Base-by-base conservation (phyloP, 441 rosid genomes). In the Arabidopsis lyrata region DNA sequence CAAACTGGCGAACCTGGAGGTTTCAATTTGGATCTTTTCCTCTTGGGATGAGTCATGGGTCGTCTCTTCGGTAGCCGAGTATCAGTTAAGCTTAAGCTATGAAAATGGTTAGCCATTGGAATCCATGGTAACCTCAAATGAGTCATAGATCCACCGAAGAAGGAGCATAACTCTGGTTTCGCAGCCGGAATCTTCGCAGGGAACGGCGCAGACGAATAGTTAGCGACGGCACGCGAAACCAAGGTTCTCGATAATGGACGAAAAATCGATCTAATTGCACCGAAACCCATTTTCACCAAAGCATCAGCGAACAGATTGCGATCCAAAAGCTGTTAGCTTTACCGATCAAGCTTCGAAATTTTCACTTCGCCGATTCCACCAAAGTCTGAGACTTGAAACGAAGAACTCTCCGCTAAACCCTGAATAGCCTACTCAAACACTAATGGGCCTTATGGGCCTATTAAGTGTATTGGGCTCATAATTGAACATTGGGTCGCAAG, bases 11-110 rank as follows among this genome's bases (percentile, higher is more conserved):
- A 77, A 88, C 96, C 96, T 78, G 88, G 82, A 54, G 95, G 92
- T 62, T 84, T 87, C 78, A 85, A 35, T 81, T 79, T 76, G 68
- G 83, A 80, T 55, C 94, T 73, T 80, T 94, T 94, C 29, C 85
- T 86, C 48, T 86, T 89, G 68, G 97, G 87, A 73, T 88, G 90
- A 63, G 86, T 80, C 44, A 85, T 78, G 22, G 97, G 97, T 47
- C 94, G 79, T 74, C 94, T 86, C 84, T 91, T 93, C 2, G 95
- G 97, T 10, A 61, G 87, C 29, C 93, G 86, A 0, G 81, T 62
- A 62, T 91, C 94, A 2, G 92, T 89, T 56, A 93, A 82, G 74
- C 81, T 87, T 29, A 93, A 83, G 70, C 81, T 77, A 72, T 92
- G 89, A 8, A 86, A 69, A 22, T 64, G 79, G 50, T 65, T 76